Base-by-base conservation (phyloP, 352 stramenopile genomes). In the Phytopythium montanum region DNA sequence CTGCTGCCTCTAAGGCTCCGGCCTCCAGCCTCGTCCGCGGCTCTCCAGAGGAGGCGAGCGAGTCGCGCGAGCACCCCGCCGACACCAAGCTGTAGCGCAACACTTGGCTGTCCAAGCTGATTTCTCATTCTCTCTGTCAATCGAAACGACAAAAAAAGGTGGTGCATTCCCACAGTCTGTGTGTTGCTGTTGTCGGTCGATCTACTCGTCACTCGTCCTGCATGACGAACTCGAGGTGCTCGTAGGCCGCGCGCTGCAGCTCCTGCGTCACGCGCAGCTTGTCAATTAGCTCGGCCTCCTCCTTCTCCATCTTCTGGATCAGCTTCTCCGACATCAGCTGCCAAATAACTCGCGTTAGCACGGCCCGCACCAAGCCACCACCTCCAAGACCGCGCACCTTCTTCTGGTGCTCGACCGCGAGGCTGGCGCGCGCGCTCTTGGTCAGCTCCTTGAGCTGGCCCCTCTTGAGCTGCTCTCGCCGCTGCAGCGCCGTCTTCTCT, bases 151-250 rank as follows among this genome's bases (percentile, higher is more conserved):
- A 36, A 36, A 10, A 36, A 36, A 10, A 8, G 31, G 8, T 36
- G 31, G n/a, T n/a, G n/a, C n/a, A 23, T 8, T 5, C 39, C 18
- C 39, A 10, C 19, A 3, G 19, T 21, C 5, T 0, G 7, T 21
- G n/a, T 21, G 19, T 16, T 10, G n/a, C n/a, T n/a, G n/a, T n/a
- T n/a, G n/a, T n/a, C n/a, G n/a, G n/a, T n/a, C n/a, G n/a, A n/a
- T n/a, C n/a, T n/a, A n/a, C n/a, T n/a, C n/a, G n/a, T n/a, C 28
- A 69, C 8, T 74, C 67, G 52, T 85, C 65, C 36, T 87, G 67
- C 64, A 89, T 85, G 46, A 77, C 76, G 50, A 82, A 79, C 59
- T 89, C 77, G 33, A 90, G 71, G 51, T 90, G 73, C 28, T 88
- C 77, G 62, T 83, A 88, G 16, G 79, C 80, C 4, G 73, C 66